These are phyloP conservation scores for Penicillium angulare DNA, from an alignment of 495 filamentous ascomycete species.

Conservation along the genomic window DNA sequence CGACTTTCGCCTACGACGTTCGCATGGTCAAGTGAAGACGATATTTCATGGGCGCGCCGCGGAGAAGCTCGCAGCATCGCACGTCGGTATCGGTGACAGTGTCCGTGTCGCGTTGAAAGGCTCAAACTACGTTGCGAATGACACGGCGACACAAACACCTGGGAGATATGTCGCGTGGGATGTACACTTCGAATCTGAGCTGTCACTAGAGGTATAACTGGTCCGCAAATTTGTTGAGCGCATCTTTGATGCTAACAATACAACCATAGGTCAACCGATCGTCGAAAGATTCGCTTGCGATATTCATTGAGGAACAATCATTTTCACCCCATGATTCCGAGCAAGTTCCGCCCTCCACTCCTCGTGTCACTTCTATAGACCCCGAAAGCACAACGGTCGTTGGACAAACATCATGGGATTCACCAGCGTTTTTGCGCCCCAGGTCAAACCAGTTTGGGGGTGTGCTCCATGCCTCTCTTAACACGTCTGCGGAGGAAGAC, in stretches of 20 bases:
- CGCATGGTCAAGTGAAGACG: conserved; percentile 79
- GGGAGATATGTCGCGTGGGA: conserved; percentile 75
- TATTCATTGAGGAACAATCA: conserved; percentile 50
- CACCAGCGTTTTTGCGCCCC: conserved; percentile 74
- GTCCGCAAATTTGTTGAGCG: not conserved
- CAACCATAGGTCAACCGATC: conserved; percentile 32
- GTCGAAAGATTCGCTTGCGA: conserved; percentile 25
- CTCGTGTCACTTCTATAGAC: conserved; percentile 11
- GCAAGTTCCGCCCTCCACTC: conserved; percentile 28
- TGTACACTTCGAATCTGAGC: conserved; percentile 55
- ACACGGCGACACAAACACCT: conserved; percentile 50
- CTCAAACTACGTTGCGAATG: conserved; percentile 55
- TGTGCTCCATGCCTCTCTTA: conserved; percentile 55
- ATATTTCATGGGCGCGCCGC: conserved; percentile 73
- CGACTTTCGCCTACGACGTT: conserved; percentile 78
- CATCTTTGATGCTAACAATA: not conserved
- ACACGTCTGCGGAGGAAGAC: conserved; percentile 72
- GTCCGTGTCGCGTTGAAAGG: conserved; percentile 67
- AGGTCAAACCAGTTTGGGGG: conserved; percentile 59
- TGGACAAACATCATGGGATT: conserved; percentile 49
- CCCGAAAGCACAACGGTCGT: not conserved
- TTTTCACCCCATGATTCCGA: conserved; percentile 18
- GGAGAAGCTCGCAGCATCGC: conserved; percentile 60
- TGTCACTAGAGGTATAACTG: conserved; percentile 58
- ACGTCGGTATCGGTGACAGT: conserved; percentile 74